Conservation (phyloP, 179 eudicot species). For the Silene coronaria region DNA sequence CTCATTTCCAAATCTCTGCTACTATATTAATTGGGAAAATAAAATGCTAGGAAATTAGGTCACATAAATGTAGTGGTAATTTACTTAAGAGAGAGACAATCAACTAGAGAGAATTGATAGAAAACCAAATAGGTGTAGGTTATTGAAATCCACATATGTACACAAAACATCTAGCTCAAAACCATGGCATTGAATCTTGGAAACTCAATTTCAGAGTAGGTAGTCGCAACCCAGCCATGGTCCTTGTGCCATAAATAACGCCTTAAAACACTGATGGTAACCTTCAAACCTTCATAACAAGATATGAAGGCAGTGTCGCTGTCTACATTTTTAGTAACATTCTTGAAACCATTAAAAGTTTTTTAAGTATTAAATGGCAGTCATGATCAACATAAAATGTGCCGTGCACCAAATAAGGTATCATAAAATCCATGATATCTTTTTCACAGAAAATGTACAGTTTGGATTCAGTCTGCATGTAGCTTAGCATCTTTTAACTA, state of each 20-base stretch:
- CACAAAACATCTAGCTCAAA: not conserved
- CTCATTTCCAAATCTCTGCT: not conserved
- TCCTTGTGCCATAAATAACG: not conserved
- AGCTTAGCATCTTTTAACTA: not conserved
- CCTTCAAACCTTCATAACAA: not conserved
- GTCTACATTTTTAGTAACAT: not conserved
- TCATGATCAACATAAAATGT: not conserved
- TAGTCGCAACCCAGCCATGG: not conserved
- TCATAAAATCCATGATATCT: not conserved
- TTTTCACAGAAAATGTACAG: not conserved
- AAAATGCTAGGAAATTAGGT: not conserved
- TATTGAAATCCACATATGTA: not conserved
- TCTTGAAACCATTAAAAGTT: not conserved
- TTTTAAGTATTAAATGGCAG: not conserved
- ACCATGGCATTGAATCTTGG: not conserved
- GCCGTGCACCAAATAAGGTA: not conserved
- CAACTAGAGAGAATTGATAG: not conserved
- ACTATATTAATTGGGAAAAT: not conserved
- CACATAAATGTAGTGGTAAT: not conserved
- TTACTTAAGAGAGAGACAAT: not conserved
- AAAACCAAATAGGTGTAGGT: not conserved
- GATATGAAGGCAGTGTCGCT: not conserved
- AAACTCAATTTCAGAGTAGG: not conserved
- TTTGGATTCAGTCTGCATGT: not conserved
- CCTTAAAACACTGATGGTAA: not conserved